Percentiles rank a stretch among this genome's conserved stretches.
Evolutionary conservation across 2,329 filamentous ascomycete genomes (phyloP).

Genomic region (Coleophoma eucalyptorum): DNA sequence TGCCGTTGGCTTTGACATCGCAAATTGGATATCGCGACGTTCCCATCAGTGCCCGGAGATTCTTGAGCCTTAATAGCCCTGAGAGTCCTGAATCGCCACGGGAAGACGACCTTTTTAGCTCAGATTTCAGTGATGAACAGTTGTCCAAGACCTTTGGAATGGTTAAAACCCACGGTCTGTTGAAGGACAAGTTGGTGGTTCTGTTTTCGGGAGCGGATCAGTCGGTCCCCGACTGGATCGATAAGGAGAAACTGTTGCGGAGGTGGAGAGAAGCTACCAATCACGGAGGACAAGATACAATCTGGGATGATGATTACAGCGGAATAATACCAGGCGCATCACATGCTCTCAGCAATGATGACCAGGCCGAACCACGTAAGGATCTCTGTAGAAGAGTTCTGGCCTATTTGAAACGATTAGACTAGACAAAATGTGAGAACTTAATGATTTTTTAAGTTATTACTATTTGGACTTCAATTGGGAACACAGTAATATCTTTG

Average conservation of each 20-base stretch:
- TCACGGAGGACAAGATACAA: constrained; percentile 23
- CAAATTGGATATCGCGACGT: constrained; percentile 25
- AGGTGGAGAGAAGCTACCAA: constrained; percentile 38
- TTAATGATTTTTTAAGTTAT: too few relatives aligned
- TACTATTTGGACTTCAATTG: too few relatives aligned
- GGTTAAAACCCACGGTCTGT: constrained; percentile 20
- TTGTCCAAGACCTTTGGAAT: constrained; percentile 52
- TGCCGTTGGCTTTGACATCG: constrained; percentile 28
- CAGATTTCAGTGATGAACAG: constrained; percentile 48
- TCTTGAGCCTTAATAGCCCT: constrained; percentile 42
- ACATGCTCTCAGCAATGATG: constrained; percentile 43
- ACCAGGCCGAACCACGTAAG: constrained; percentile 35
- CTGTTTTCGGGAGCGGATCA: constrained; percentile 42
- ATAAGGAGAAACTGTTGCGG: constrained; percentile 37
- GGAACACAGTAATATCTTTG: too few relatives aligned
- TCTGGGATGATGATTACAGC: constrained; percentile 44
- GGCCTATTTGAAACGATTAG: constrained; percentile 8
- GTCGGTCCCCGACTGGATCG: constrained; percentile 35
- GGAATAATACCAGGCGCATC: constrained; percentile 42
- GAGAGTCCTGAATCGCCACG: constrained; percentile 44
- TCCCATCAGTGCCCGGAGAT: constrained; percentile 25
- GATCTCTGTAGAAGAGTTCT: constrained; percentile 10
- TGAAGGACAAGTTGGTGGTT: constrained; percentile 32
- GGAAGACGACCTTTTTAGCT: constrained; percentile 64
- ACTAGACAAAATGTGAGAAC: too few relatives aligned